These are phyloP conservation scores for Daldinia eschscholtzii DNA, from an alignment of 2,329 filamentous ascomycete genomes.

Conservation along the genomic window DNA sequence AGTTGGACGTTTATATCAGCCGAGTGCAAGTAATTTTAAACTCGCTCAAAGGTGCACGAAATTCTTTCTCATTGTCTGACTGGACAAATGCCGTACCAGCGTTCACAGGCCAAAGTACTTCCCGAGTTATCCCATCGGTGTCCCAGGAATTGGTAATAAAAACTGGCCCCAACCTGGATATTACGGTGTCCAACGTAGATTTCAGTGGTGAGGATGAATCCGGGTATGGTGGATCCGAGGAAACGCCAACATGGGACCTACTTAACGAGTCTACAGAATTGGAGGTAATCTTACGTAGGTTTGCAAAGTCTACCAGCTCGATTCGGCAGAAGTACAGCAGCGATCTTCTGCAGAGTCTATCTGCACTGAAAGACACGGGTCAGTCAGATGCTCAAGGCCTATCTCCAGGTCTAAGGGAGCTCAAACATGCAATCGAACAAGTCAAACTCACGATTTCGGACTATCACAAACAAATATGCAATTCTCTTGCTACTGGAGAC, in stretches of 20 bases:
- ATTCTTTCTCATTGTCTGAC: background rate
- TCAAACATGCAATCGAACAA: constrained; percentile 12
- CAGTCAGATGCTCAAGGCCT: background rate
- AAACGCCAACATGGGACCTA: background rate
- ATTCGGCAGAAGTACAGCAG: constrained; percentile 57
- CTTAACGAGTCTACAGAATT: constrained; percentile 44
- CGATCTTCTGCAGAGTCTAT: constrained; percentile 44
- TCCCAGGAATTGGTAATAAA: constrained; percentile 32
- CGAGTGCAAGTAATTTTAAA: constrained; percentile 33
- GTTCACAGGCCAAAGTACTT: constrained; percentile 11
- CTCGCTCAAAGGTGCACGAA: background rate
- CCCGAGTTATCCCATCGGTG: constrained; percentile 24
- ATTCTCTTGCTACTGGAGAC: constrained; percentile 31
- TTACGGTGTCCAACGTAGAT: background rate
- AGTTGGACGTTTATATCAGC: constrained; percentile 32
- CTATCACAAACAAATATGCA: constrained; percentile 18
- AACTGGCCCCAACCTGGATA: constrained; percentile 9
- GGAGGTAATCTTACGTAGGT: constrained; percentile 49
- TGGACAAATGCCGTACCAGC: constrained; percentile 17
- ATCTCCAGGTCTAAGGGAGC: background rate
- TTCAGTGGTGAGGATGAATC: background rate
- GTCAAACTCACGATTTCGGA: background rate
- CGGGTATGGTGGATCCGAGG: background rate
- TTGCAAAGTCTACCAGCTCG: constrained; percentile 48
- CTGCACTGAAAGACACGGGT: constrained; percentile 20